Base-by-base conservation (phyloP, 129 eudicot genomes). In the Sambucus nigra region DNA sequence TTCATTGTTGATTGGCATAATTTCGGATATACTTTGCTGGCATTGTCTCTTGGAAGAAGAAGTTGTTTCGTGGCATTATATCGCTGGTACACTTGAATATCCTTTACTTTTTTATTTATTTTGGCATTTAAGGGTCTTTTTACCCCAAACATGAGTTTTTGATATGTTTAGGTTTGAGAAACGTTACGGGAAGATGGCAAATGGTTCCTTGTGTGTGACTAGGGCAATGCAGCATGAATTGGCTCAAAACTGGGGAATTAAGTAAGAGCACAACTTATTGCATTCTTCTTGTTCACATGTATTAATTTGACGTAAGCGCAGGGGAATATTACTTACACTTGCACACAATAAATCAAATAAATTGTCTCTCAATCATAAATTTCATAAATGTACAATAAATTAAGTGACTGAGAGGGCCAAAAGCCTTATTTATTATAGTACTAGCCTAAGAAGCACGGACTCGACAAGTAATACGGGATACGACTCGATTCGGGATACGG, bases 191-290 rank as follows among this genome's bases (percentile, higher is more conserved):
- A 82, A 74, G 79, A 82, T 73, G 95, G 94, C 95, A 60, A 54
- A 85, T 65, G 94, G 98, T 69, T 77, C 94, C 60, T 23, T 91
- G 33, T 91, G 98, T 51, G 98, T 91, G 72, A 91, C 95, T 27
- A 77, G 50, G 68, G 95, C 95, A 25, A 91, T 91, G 95, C 95
- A 91, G 59, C 98, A 85, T 68, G 98, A 91, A 67, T 76, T 91
- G 86, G 83, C 80, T 47, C 89, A 85, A 56, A 88, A 85, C 74
- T 91, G 98, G 98, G 95, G 98, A 70, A 81, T 85, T 57, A 74
- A 80, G 98, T 85, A 71, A 79, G 95, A 54, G 53, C 27, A 23
- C n/a, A 45, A 19, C 66, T 16, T 49, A 29, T 33, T 22, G 47
- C 58, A 24, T 60, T 38, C 47, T n/a, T n/a, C n/a, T 33, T 45